Evolutionary conservation across 2,329 filamentous ascomycete species (phyloP).

Genomic region (Hawksworthiomyces lignivorus): DNA sequence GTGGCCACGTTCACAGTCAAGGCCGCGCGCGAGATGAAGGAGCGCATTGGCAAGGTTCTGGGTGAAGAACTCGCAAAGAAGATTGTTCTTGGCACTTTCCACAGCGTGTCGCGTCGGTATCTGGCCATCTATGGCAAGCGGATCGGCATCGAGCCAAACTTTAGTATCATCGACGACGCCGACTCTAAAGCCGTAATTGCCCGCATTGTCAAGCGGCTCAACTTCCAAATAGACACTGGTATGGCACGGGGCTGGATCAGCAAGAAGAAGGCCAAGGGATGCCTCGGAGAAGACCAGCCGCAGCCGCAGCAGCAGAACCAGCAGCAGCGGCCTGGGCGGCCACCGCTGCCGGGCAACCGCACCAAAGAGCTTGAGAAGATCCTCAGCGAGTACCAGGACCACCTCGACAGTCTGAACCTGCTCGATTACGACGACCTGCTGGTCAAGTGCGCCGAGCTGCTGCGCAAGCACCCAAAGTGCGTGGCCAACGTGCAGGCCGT

Average conservation of each 20-base stretch:
- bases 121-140: constrained; percentile 74
- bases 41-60: constrained; percentile 73
- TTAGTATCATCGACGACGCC: constrained; percentile 80
- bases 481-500: constrained; percentile 87
- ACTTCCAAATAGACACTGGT: constrained; percentile 55
- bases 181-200: constrained; percentile 75
- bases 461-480: constrained; percentile 65
- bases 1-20: constrained; percentile 98
- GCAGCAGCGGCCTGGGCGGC: background rate
- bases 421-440: constrained; percentile 94
- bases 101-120: constrained; percentile 84
- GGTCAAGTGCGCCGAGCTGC: constrained; percentile 71
- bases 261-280: constrained; percentile 53
- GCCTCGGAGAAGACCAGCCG: constrained; percentile 29
- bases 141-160: constrained; percentile 75
- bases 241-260: constrained; percentile 70
- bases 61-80: constrained; percentile 67
- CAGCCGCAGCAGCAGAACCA: constrained; percentile 27
- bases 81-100: constrained; percentile 86
- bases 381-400: constrained; percentile 70
- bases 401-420: constrained; percentile 67
- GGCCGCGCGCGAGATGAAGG: constrained; percentile 87
- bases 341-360: constrained; percentile 27
- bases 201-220: constrained; percentile 70
- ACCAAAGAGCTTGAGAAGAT: constrained; percentile 56